A percentile compares a stretch with the other conserved stretches of the same genome.
phyloP scores from a whole-genome alignment of 2,329 filamentous ascomycete species.

The Xylariomycetidae sp. region DNA sequence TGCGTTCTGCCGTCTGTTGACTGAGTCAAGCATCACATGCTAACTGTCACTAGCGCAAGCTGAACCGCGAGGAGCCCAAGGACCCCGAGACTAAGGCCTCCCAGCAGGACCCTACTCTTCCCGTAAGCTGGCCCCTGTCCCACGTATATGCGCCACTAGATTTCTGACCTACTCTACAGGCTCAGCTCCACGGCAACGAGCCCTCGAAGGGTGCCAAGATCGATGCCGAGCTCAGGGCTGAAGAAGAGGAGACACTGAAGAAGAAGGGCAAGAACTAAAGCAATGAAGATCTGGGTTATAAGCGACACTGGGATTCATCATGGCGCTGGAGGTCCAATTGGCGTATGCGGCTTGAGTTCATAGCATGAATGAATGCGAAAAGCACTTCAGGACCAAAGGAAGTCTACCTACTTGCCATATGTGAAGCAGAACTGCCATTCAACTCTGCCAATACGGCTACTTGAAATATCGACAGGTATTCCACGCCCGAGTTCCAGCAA shows the following conservation, averaged over 20 bases:
- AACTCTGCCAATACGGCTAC: too few species aligned
- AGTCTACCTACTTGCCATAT: too few species aligned
- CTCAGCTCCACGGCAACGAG: conserved; percentile 64
- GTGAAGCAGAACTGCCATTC: too few species aligned
- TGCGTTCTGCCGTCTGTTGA: conserved; percentile 30
- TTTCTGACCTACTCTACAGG: conserved; percentile 31
- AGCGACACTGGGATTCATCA: too few species aligned
- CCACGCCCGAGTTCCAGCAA: too few species aligned
- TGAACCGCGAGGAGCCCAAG: conserved; percentile 38
- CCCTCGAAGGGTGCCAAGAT: conserved; percentile 67
- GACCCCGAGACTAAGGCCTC: conserved; percentile 32
- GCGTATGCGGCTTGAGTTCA: neutral
- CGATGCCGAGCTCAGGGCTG: conserved; percentile 60
- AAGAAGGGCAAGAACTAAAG: conserved; percentile 50
- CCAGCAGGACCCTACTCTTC: conserved; percentile 57
- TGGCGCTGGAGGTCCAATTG: conserved; percentile 2
- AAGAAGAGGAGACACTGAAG: conserved; percentile 60
- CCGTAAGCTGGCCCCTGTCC: conserved; percentile 34
- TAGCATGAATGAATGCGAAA: conserved; percentile 4
- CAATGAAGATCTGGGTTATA: too few species aligned
- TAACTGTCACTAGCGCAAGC: conserved; percentile 11
- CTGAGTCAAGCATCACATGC: conserved; percentile 9
- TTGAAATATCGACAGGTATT: too few species aligned
- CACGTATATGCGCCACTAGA: neutral
- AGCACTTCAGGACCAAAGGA: neutral